Evolutionary conservation across 2,329 filamentous ascomycete species (phyloP), one percentile per base, ranked within the genome.

Genomic region (Atkinsonella hypoxylon): DNA sequence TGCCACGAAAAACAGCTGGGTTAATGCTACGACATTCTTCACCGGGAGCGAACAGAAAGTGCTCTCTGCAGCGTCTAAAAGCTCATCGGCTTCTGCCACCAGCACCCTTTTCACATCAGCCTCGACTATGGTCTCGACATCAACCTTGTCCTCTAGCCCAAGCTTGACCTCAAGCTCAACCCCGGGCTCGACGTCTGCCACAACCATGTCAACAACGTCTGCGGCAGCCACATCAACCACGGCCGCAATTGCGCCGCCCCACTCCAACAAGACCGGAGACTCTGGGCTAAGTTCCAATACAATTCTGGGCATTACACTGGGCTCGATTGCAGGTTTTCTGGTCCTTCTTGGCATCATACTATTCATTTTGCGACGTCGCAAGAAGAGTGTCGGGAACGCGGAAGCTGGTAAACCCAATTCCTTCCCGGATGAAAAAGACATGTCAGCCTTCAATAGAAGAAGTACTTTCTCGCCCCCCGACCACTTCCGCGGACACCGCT

Each of bases 281-380:
- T 64, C 63, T 52, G 66, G 60, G n/a, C 55, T 65, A 46, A 61
- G 64, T 52, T 62, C 71, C 62, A 71, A 76, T 66, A 57, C 81
- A 8, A 84, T 95, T 30, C 75, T 96, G 1, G 90, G 87, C 34
- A 87, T 87, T 47, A 87, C 87, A 0, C 75, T 97, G 1, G 89
- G 90, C 12, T 82, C 83, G n/a, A 81, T 95, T 20, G 78, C 87
- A 48, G 89, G 86, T 17, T 71, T 89, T 48, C 81, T 85, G 18
- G 68, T 81, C 0, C 62, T 95, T 7, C 70, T 94, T n/a, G 74
- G 86, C 26, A 64, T 87, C 1, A 63, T 89, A n/a, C 74, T 96
- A 18, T 71, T 93, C 47, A 72, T 85, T 9, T 49, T 70, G 11
- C 60, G 65, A 42, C 63, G 64, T 18, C 62, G 77, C 57, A 81